Evolutionary conservation across 495 filamentous ascomycete genomes (phyloP).

Genomic region (Amorphotheca resinae): DNA sequence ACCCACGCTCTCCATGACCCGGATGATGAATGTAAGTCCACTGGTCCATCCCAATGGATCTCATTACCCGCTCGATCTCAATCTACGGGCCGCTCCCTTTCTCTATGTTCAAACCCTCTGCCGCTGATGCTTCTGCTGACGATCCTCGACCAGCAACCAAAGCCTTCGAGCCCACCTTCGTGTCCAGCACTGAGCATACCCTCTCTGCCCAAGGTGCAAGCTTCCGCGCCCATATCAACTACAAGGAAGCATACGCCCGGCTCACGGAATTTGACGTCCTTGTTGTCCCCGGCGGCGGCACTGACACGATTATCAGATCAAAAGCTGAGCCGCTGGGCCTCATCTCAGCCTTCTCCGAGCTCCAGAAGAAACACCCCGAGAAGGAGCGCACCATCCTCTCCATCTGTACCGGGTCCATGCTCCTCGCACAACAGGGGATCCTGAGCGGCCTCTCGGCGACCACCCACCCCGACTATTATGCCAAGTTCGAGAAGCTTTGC

Average conservation of each 20-base stretch:
- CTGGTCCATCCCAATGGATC: constrained; percentile 3
- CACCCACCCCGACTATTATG: constrained; percentile 50
- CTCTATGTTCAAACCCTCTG: too few relatives aligned
- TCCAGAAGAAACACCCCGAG: constrained; percentile 50
- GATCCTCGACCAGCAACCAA: constrained; percentile 29
- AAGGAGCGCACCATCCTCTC: constrained; percentile 64
- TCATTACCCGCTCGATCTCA: constrained; percentile 6
- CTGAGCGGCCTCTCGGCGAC: constrained; percentile 61
- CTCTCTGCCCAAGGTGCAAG: constrained; percentile 62
- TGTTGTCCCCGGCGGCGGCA: constrained; percentile 51
- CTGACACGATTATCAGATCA: constrained; percentile 39
- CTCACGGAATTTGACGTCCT: constrained; percentile 61
- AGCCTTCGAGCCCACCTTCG: constrained; percentile 58
- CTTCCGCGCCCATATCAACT: constrained; percentile 58
- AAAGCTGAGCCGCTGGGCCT: constrained; percentile 48
- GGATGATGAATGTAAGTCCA: constrained; percentile 45
- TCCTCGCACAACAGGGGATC: constrained; percentile 60
- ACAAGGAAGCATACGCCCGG: constrained; percentile 49
- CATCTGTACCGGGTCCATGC: constrained; percentile 61
- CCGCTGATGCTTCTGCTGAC: constrained; percentile 6
- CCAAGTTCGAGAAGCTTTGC: constrained; percentile 55
- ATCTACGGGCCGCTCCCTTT: constrained; percentile 6
- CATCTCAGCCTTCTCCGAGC: constrained; percentile 52
- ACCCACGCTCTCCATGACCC: constrained; percentile 44
- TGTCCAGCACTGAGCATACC: constrained; percentile 39